Evolutionary conservation across 2,329 filamentous ascomycete species (phyloP).

Genomic region (Talaromyces sp.): DNA sequence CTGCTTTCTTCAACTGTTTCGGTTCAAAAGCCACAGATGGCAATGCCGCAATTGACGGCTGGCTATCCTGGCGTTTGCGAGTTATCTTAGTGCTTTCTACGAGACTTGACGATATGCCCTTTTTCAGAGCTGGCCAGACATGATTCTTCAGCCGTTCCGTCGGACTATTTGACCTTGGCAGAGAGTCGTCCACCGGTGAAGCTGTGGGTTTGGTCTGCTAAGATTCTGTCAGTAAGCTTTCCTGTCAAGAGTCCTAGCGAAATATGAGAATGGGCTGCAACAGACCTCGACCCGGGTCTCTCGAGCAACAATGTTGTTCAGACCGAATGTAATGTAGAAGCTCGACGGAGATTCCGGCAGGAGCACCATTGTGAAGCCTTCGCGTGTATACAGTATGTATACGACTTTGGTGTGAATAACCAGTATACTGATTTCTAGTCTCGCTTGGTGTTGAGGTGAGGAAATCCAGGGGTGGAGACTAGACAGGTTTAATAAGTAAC

Average conservation of each 20-base stretch:
- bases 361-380: slow-evolving; percentile 1
- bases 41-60: background rate
- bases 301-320: slow-evolving; percentile 26
- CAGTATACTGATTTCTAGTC: background rate
- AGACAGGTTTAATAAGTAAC: slow-evolving; percentile 5
- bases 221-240: background rate
- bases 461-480: background rate
- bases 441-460: background rate
- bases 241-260: no score
- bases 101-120: slow-evolving; percentile 17
- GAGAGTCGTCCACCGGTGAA: background rate
- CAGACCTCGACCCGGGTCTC: slow-evolving; percentile 23
- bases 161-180: slow-evolving; percentile 10
- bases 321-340: slow-evolving; percentile 20
- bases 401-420: background rate
- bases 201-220: background rate
- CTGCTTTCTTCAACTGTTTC: slow-evolving; percentile 17
- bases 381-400: background rate
- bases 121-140: slow-evolving; percentile 25
- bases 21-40: background rate
- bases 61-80: slow-evolving; percentile 5
- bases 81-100: slow-evolving; percentile 9
- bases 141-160: slow-evolving; percentile 21
- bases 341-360: slow-evolving; percentile 8
- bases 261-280: background rate